Conservation (phyloP, 1,284 basidiomycete species). For the Ceratobasidium papillatum region DNA sequence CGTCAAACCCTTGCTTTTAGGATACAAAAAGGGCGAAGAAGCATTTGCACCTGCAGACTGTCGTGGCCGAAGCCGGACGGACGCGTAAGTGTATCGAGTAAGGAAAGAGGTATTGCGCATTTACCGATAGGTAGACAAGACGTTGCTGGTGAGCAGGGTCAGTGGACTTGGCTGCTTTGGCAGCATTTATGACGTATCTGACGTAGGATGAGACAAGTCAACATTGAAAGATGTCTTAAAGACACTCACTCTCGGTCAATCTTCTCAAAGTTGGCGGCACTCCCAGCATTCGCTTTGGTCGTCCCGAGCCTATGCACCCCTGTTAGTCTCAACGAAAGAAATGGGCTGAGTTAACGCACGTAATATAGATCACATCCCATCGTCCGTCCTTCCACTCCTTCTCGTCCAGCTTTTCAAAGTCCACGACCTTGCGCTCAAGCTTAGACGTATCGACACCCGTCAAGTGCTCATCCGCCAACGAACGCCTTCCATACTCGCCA, state of each 20-base stretch:
- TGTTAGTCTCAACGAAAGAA: constrained; percentile 49
- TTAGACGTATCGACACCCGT: constrained; percentile 46
- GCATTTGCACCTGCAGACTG: constrained; percentile 45
- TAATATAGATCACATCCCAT: constrained; percentile 72
- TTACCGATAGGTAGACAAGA: constrained; percentile 73
- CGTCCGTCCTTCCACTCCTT: constrained; percentile 61
- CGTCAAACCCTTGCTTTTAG: constrained; percentile 76
- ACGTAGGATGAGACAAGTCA: background rate
- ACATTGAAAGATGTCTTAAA: background rate
- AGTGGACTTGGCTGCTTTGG: constrained; percentile 65
- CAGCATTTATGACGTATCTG: constrained; percentile 77
- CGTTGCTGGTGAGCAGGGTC: constrained; percentile 60
- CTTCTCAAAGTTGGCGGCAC: constrained; percentile 70
- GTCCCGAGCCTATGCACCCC: constrained; percentile 65
- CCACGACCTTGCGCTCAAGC: constrained; percentile 63
- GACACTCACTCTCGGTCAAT: constrained; percentile 73
- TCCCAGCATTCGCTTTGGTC: constrained; percentile 66
- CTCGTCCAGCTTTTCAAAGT: constrained; percentile 70
- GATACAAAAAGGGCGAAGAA: constrained; percentile 43
- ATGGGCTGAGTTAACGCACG: constrained; percentile 31
- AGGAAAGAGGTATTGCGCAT: constrained; percentile 29
- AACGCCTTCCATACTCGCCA: constrained; percentile 70
- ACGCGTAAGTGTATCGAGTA: constrained; percentile 4
- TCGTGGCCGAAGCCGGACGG: background rate
- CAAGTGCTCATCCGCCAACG: constrained; percentile 56